These are phyloP conservation scores for Carallia pectinifolia DNA, from an alignment of 345 rosid genomes.

Conservation along the genomic window DNA sequence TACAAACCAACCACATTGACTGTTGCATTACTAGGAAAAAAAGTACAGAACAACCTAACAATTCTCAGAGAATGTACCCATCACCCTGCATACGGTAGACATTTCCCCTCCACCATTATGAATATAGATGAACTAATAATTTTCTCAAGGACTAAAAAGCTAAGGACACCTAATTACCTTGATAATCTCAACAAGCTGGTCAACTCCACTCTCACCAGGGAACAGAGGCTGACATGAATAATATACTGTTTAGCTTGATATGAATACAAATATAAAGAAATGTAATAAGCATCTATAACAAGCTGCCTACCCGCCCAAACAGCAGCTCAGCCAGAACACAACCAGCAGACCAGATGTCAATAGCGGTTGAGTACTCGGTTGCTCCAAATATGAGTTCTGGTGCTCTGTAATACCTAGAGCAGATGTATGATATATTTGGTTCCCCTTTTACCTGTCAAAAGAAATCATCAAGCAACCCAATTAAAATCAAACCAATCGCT, in stretches of 20 bases:
- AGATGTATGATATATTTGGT: constrained; percentile 92
- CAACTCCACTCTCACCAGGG: constrained; percentile 97
- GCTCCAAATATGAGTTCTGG: constrained; percentile 99
- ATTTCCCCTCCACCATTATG: not conserved
- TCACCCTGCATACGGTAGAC: not conserved
- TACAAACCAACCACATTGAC: constrained; percentile 21
- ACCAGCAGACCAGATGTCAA: constrained; percentile 98
- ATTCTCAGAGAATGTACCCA: not conserved
- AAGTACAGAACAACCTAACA: not conserved
- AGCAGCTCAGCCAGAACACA: constrained; percentile 91
- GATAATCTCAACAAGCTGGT: constrained; percentile 96
- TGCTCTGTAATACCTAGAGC: constrained; percentile 97
- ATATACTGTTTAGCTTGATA: not conserved
- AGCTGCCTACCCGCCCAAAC: constrained; percentile 74
- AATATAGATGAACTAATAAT: not conserved
- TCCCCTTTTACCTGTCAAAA: constrained; percentile 87
- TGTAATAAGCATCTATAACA: not conserved
- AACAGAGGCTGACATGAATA: constrained; percentile 70
- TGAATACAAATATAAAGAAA: constrained; percentile 6
- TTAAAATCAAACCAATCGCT: not conserved
- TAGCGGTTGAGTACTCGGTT: constrained; percentile 86
- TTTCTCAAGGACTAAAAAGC: not conserved
- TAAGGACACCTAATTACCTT: constrained; percentile 51
- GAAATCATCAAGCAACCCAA: constrained; percentile 12
- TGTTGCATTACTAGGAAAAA: constrained; percentile 7